Evolutionary conservation across 2,329 filamentous ascomycete genomes (phyloP), one percentile per base, ranked within the genome.

Genomic region (Colletotrichum spaethianum): DNA sequence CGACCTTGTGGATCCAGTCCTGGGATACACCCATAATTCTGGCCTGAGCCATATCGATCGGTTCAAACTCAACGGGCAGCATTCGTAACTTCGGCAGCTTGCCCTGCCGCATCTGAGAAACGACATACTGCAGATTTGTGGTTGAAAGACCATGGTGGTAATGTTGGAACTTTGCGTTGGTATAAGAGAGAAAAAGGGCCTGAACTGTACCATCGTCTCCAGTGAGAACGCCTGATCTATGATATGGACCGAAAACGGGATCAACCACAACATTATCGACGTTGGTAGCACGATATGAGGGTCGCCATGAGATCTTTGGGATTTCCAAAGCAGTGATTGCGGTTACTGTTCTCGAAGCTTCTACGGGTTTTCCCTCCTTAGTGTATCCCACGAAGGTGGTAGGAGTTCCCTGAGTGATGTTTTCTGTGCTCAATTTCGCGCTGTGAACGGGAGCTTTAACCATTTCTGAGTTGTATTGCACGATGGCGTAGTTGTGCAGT

Each of bases 301-400:
- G 36, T 9, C 5, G 5, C 12, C 96, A 89, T 5, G 96, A 96
- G 82, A 97, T 98, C 31, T 96, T 95, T 0, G 96, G 96, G 73
- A 99, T 98, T 0, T 95, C 94, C 4, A 98, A 96, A 3, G 96
- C 96, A 12, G 96, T 98, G 78, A 99, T 97, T 81, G 99, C 96
- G 0, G 96, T 98, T 18, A 99, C 95, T 0, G 93, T 94, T 0
- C 96, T 98, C 77, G 97, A 95, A 7, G 95, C 94, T 76, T 98
- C 94, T 5, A 98, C 96, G 50, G 5, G 6, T 2, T 11, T 9
- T 9, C 36, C 36, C 36, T 11, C 2, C 36, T 2, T 2, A 38
- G 36, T 38, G 12, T 33, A 8, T 33, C 36, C 36, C 36, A 5
- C 6, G 36, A 38, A 38, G 36, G 12, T 38, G 0, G 95, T 98